Conservation (phyloP, 176 grass and related monocot species). For the Eragrostis nindensis region DNA sequence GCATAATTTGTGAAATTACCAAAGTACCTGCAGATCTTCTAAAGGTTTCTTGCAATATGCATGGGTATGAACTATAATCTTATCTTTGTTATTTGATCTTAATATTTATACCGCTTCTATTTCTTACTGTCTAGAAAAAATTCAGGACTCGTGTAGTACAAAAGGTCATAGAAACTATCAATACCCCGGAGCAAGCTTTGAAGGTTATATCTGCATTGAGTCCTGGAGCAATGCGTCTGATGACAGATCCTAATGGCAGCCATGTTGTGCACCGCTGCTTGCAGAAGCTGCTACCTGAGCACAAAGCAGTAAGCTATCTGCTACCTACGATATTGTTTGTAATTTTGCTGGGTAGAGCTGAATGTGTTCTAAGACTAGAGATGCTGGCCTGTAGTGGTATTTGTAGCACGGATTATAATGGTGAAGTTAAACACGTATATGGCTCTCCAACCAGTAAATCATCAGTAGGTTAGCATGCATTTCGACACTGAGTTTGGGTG, state of each 20-base stretch:
- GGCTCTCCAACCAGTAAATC: not conserved
- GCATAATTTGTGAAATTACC: conserved; percentile 72
- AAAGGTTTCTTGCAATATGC: conserved; percentile 68
- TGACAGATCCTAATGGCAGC: conserved; percentile 76
- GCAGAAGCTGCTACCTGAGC: conserved; percentile 59
- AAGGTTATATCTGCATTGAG: conserved; percentile 63
- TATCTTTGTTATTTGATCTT: conserved; percentile 8
- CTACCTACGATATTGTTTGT: not conserved
- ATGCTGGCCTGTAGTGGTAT: not conserved
- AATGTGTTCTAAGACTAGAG: not conserved
- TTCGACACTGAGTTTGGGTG: conserved; percentile 27
- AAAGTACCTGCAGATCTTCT: conserved; percentile 55
- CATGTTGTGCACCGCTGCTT: conserved; percentile 74
- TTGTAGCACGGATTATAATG: not conserved
- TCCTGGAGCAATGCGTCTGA: conserved; percentile 56
- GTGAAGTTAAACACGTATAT: not conserved
- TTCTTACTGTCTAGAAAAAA: conserved; percentile 21
- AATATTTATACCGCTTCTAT: conserved; percentile 16
- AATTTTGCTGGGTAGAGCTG: not conserved
- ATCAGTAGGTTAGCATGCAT: not conserved
- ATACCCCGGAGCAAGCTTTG: conserved; percentile 44
- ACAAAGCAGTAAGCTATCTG: conserved; percentile 53
- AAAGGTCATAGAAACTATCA: conserved; percentile 81
- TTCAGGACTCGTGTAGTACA: conserved; percentile 83
- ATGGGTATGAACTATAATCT: conserved; percentile 71